phyloP scores from a whole-genome alignment of 2,329 filamentous ascomycete species.

The Myriosclerotinia scirpicola region DNA sequence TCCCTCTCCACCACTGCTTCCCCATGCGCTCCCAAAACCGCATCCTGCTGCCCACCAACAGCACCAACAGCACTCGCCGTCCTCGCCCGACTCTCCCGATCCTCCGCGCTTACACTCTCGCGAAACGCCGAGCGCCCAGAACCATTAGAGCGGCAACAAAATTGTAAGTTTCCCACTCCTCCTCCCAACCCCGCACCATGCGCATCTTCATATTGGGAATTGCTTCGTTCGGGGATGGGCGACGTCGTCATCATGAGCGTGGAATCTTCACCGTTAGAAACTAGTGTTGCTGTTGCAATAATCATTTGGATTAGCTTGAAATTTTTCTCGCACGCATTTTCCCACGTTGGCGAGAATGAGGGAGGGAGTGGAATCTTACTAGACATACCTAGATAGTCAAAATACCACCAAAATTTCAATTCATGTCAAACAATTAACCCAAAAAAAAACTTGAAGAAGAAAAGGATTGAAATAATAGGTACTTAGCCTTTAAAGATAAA shows the following conservation, averaged over 20 bases:
- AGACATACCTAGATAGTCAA: not conserved
- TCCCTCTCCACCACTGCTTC: not conserved
- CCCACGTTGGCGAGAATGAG: conserved; percentile 1
- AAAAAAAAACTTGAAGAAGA: not conserved
- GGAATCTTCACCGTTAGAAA: not conserved
- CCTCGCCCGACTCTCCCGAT: conserved; percentile 15
- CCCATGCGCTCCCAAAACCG: conserved; percentile 5
- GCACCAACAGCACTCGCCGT: conserved; percentile 14
- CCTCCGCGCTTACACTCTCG: conserved; percentile 16
- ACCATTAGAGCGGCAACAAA: conserved; percentile 20
- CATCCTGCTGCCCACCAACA: conserved; percentile 17
- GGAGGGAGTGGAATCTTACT: not conserved
- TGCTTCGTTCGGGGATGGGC: conserved; percentile 3
- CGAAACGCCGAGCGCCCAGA: conserved; percentile 15
- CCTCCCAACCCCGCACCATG: not conserved
- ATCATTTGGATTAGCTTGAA: not conserved
- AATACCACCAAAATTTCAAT: not conserved
- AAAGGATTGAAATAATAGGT: not conserved
- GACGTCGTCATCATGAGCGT: not conserved
- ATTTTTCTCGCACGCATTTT: not conserved
- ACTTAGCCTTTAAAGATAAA: not conserved
- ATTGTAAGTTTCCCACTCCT: not conserved
- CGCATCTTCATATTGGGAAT: conserved; percentile 1
- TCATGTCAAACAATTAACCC: not conserved
- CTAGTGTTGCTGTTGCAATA: not conserved